phyloP scores from a whole-genome alignment of 2,329 filamentous ascomycete species.

The Xylariaceae sp. region DNA sequence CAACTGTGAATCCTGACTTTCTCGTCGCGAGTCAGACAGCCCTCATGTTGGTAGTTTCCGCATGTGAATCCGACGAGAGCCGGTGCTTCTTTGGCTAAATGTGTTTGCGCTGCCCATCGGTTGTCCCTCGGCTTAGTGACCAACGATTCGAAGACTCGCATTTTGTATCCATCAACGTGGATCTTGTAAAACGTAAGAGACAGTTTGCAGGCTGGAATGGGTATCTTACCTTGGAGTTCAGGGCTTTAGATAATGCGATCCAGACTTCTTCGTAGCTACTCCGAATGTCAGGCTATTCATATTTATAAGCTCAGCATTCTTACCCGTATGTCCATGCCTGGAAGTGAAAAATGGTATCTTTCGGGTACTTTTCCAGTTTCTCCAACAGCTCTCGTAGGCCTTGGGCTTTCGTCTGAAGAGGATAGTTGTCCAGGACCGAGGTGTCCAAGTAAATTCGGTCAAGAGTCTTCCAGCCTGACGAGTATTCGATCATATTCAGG shows the following conservation, averaged over 20 bases:
- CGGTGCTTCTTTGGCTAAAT: conserved; percentile 65
- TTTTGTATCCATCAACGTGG: conserved; percentile 84
- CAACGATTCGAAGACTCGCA: conserved; percentile 73
- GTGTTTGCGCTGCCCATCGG: conserved; percentile 49
- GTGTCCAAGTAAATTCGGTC: conserved; percentile 91
- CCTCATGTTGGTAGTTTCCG: conserved; percentile 72
- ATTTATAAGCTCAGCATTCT: neutral
- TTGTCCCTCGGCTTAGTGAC: conserved; percentile 51
- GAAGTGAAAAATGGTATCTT: conserved; percentile 81
- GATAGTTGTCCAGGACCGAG: conserved; percentile 64
- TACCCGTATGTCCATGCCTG: conserved; percentile 86
- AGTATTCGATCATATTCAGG: conserved; percentile 78
- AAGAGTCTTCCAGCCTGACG: conserved; percentile 67
- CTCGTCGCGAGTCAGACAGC: conserved; percentile 72
- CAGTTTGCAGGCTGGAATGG: neutral
- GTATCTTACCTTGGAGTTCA: conserved; percentile 64
- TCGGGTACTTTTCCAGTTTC: conserved; percentile 72
- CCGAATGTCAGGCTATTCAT: neutral
- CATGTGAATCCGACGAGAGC: conserved; percentile 75
- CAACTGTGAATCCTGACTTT: conserved; percentile 82
- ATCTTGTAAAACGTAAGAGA: conserved; percentile 54
- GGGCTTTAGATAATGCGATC: conserved; percentile 75
- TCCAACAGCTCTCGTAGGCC: conserved; percentile 76
- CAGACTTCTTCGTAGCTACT: conserved; percentile 85
- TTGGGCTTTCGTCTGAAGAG: conserved; percentile 70